phyloP scores from a whole-genome alignment of 306 rosid species.

The Prunus dulcis region DNA sequence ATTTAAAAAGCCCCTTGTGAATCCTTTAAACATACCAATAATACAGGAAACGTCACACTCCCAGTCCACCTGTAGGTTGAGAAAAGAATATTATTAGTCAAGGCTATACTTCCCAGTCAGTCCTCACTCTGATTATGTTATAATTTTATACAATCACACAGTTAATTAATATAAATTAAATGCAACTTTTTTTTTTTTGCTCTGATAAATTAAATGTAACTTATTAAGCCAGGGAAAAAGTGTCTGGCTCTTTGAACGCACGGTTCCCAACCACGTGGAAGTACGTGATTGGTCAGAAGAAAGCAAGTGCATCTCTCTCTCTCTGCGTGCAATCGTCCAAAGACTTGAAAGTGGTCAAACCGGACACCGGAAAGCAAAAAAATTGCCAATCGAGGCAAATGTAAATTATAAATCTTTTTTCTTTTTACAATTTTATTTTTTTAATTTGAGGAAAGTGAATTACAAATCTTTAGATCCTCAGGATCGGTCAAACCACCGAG shows the following conservation, averaged over 20 bases:
- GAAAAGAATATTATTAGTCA: neutral
- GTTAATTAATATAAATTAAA: too few relatives aligned
- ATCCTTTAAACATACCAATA: too few relatives aligned
- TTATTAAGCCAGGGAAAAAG: constrained; percentile 16
- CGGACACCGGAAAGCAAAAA: constrained; percentile 27
- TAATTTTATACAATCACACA: neutral
- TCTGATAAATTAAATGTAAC: neutral
- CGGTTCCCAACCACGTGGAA: constrained; percentile 35
- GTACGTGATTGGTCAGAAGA: neutral
- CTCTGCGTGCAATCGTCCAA: neutral
- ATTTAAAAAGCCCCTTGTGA: too few relatives aligned
- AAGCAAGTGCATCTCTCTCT: constrained; percentile 19
- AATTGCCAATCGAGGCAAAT: constrained; percentile 1
- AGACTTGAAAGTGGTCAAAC: constrained; percentile 31
- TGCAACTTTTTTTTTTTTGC: too few relatives aligned
- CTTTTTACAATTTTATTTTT: neutral
- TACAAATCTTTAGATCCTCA: constrained; percentile 18
- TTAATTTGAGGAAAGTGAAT: neutral
- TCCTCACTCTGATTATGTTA: neutral
- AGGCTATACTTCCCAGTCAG: constrained; percentile 5
- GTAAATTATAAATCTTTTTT: neutral
- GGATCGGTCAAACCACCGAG: constrained; percentile 31
- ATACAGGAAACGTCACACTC: too few relatives aligned
- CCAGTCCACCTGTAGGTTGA: too few relatives aligned
- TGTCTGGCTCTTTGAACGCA: constrained; percentile 11